Percentiles rank a stretch among this genome's conserved stretches.
phyloP scores from a whole-genome alignment of 1,284 basidiomycete genomes.

The Melanopsichium pennsylvanicum region DNA sequence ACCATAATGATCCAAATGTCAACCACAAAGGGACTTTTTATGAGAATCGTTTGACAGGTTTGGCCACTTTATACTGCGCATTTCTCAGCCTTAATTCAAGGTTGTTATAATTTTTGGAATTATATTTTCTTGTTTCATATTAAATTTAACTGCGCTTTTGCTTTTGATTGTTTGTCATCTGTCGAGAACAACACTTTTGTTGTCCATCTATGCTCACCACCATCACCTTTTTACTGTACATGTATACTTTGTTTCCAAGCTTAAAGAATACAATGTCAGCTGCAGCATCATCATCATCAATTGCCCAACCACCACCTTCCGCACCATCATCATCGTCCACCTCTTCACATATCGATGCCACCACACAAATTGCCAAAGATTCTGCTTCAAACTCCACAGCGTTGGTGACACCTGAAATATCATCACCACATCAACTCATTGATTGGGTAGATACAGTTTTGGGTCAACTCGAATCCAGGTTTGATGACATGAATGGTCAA shows the following conservation, averaged over 20 bases:
- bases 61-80: too few relatives aligned
- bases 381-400: too few relatives aligned
- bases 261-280: conserved; percentile 5
- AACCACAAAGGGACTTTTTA: too few relatives aligned
- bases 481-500: conserved; percentile 57
- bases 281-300: conserved; percentile 1
- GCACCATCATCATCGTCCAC: conserved; percentile 4
- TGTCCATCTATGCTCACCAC: neutral
- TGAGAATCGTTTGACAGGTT: too few relatives aligned
- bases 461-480: conserved; percentile 54
- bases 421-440: conserved; percentile 60
- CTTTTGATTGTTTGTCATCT: neutral
- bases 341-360: conserved; percentile 2
- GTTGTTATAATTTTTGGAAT: neutral
- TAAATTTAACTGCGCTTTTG: neutral
- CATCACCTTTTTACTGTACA: conserved; percentile 1
- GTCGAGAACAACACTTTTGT: conserved; percentile 16
- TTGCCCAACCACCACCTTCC: neutral
- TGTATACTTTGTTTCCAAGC: too few relatives aligned
- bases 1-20: too few relatives aligned
- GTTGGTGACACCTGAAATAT: conserved; percentile 36
- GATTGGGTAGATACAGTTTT: conserved; percentile 64
- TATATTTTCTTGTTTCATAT: neutral
- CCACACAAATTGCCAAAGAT: neutral
- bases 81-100: too few relatives aligned